Percentiles rank a stretch among this genome's conserved stretches.
Conservation (phyloP, 2,329 filamentous ascomycete species). For the Calonectria ilicicola region DNA sequence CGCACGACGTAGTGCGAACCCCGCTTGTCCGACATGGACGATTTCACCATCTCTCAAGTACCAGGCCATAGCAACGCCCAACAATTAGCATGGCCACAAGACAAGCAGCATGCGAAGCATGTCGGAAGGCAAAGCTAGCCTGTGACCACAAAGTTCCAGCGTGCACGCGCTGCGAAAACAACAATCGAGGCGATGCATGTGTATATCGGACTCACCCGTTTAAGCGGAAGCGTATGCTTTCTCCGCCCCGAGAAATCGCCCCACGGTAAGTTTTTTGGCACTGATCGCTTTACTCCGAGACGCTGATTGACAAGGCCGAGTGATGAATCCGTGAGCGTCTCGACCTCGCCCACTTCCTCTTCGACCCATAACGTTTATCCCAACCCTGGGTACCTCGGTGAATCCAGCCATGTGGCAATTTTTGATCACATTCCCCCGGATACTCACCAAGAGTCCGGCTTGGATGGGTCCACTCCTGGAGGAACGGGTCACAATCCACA, state of each 20-base stretch:
- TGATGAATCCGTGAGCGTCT: neutral
- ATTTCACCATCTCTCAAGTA: neutral
- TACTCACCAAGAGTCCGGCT: neutral
- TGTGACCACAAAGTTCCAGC: constrained; percentile 41
- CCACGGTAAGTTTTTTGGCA: neutral
- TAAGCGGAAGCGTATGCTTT: constrained; percentile 7
- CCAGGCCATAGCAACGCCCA: neutral
- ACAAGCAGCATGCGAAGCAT: constrained; percentile 40
- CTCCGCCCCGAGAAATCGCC: neutral
- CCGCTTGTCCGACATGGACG: neutral
- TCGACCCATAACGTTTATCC: constrained; percentile 23
- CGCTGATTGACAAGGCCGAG: neutral
- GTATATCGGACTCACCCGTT: constrained; percentile 16
- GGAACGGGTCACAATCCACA: neutral
- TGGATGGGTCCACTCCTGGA: neutral
- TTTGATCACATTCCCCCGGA: constrained; percentile 21
- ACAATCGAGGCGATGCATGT: constrained; percentile 1
- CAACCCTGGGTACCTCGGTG: constrained; percentile 39
- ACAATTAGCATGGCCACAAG: constrained; percentile 18
- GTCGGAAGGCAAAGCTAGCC: constrained; percentile 42
- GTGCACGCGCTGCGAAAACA: constrained; percentile 41
- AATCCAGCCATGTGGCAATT: constrained; percentile 31
- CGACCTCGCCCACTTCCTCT: neutral
- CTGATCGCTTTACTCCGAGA: neutral
- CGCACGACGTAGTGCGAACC: neutral